Conservation (phyloP, 768 basidiomycete species). For the Wakefieldia striispora region DNA sequence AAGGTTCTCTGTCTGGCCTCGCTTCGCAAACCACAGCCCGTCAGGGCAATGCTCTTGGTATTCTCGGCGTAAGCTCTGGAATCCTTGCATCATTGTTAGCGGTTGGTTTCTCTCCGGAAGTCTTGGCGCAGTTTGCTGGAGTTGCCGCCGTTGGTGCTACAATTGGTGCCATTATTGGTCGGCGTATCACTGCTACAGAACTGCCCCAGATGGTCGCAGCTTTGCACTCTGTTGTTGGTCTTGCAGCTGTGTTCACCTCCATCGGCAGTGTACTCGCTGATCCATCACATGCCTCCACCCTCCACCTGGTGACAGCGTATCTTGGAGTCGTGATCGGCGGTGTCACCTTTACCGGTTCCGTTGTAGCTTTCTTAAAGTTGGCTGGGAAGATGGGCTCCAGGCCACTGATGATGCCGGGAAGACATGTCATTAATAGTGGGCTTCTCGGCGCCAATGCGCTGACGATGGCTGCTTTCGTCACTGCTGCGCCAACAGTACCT, state of each 20-base stretch:
- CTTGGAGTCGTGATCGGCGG: constrained; percentile 86
- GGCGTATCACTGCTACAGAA: constrained; percentile 84
- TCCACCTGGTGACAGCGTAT: constrained; percentile 84
- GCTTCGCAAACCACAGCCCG: constrained; percentile 79
- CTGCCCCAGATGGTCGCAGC: constrained; percentile 83
- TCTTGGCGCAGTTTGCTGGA: constrained; percentile 74
- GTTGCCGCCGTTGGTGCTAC: constrained; percentile 73
- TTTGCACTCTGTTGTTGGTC: constrained; percentile 85
- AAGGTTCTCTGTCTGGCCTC: constrained; percentile 78
- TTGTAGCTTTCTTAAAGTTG: constrained; percentile 86
- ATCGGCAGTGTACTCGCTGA: constrained; percentile 79
- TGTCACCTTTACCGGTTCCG: constrained; percentile 85
- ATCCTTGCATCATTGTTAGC: constrained; percentile 79
- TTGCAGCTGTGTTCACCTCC: constrained; percentile 85
- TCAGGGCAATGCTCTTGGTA: constrained; percentile 86
- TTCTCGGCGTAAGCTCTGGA: constrained; percentile 81
- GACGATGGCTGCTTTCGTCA: constrained; percentile 76
- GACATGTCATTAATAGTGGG: constrained; percentile 70
- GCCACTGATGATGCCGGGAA: constrained; percentile 69
- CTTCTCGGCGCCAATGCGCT: constrained; percentile 71
- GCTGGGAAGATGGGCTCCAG: constrained; percentile 79
- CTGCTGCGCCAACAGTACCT: constrained; percentile 67
- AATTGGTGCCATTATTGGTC: constrained; percentile 70
- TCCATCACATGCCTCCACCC: constrained; percentile 59
- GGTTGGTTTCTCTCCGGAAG: constrained; percentile 75